phyloP scores from a whole-genome alignment of 2,329 filamentous ascomycete genomes.

The Penicillium rolfsii region DNA sequence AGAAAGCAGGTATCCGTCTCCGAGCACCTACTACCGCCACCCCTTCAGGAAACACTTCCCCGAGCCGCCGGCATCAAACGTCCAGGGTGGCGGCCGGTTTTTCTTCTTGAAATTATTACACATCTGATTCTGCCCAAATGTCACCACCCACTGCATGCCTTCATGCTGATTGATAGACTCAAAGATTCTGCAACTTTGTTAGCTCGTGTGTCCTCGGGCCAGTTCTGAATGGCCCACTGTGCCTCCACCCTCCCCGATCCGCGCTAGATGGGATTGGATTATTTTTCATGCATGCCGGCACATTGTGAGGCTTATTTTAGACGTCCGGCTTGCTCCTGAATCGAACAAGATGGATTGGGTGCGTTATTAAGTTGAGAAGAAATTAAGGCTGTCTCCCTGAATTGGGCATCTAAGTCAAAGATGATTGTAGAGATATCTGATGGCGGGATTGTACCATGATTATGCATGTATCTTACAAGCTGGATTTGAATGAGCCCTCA shows the following conservation, averaged over 20 bases:
- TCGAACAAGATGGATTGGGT: too few species aligned
- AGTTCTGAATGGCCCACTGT: not conserved
- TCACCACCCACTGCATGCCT: conserved; percentile 51
- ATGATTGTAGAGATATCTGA: too few species aligned
- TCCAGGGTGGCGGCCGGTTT: conserved; percentile 30
- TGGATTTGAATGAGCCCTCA: too few species aligned
- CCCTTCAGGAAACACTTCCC: not conserved
- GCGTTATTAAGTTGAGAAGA: too few species aligned
- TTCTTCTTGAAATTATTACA: conserved; percentile 69
- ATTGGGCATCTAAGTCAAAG: too few species aligned
- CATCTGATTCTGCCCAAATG: conserved; percentile 71
- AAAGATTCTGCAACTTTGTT: conserved; percentile 53
- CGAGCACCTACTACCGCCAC: not conserved
- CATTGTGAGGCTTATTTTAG: conserved; percentile 68
- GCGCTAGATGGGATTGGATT: conserved; percentile 23
- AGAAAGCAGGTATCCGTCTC: not conserved
- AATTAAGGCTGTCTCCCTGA: too few species aligned
- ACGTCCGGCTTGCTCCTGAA: conserved; percentile 59
- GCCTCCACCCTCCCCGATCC: not conserved
- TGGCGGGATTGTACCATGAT: too few species aligned
- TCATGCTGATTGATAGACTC: conserved; percentile 69
- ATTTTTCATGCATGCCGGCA: conserved; percentile 71
- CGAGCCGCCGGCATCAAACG: conserved; percentile 30
- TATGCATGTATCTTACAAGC: too few species aligned
- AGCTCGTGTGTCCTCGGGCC: conserved; percentile 2